Evolutionary conservation across 495 filamentous ascomycete genomes (phyloP).

Genomic region (Penicillium goetzii): DNA sequence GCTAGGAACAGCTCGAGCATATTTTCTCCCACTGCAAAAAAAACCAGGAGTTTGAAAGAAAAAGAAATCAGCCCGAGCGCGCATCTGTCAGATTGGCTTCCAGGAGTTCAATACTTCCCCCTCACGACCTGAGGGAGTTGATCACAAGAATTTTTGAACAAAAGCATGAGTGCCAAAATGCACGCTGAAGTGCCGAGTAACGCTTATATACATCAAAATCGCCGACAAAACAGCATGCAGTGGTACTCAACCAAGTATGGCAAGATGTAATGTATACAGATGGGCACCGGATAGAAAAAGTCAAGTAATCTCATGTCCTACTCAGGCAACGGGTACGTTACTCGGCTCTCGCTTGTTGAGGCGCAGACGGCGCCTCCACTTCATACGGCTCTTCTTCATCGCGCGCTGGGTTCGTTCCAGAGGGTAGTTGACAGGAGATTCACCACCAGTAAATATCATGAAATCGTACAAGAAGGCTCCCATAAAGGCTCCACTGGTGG

Average conservation of each 20-base stretch:
- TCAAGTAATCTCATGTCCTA: neutral
- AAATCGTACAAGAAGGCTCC: conserved; percentile 57
- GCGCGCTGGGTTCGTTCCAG: conserved; percentile 42
- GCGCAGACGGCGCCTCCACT: conserved; percentile 38
- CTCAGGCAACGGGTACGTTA: conserved; percentile 9
- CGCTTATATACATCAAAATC: neutral
- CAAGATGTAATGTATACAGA: neutral
- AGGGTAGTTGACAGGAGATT: conserved; percentile 57
- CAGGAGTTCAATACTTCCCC: no score
- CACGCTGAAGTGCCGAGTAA: neutral
- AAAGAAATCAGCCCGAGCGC: no score
- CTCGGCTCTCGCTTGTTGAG: conserved; percentile 17
- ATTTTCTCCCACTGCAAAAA: no score
- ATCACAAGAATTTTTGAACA: no score
- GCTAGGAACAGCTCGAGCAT: no score
- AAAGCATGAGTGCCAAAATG: neutral
- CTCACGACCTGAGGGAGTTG: no score
- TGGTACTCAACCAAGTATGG: neutral
- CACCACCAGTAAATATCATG: conserved; percentile 56
- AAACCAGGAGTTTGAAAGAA: no score
- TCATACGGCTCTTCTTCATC: conserved; percentile 38
- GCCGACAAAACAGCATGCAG: neutral
- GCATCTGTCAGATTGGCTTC: no score
- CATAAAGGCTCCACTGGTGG: conserved; percentile 47
- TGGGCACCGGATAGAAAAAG: neutral